A percentile compares a stretch with the other conserved stretches of the same genome.
These are phyloP conservation scores for Furcasterigmium sp. DNA, from an alignment of 2,329 filamentous ascomycete genomes.

Conservation along the genomic window DNA sequence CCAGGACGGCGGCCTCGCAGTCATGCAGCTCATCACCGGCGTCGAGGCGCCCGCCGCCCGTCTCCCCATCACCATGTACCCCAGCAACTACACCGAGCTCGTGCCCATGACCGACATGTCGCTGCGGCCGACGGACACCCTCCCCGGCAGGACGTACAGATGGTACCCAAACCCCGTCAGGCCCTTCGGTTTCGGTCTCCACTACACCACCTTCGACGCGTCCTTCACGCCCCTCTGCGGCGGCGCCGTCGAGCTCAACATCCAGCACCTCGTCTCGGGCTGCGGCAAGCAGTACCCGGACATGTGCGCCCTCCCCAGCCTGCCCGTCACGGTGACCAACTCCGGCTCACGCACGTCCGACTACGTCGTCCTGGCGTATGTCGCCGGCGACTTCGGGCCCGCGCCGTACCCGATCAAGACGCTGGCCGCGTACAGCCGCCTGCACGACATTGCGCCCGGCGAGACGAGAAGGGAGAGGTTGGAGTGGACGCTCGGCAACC, in stretches of 20 bases:
- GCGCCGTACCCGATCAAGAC: conserved; percentile 45
- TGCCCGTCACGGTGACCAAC: conserved; percentile 37
- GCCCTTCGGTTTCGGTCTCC: no score
- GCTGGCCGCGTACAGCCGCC: conserved; percentile 41
- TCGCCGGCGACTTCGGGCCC: conserved; percentile 39
- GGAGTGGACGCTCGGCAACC: background rate
- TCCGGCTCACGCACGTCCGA: conserved; percentile 40
- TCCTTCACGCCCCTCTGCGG: background rate
- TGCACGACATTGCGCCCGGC: conserved; percentile 28
- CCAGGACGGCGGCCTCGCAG: conserved; percentile 49
- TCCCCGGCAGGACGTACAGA: no score
- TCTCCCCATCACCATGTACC: conserved; percentile 51
- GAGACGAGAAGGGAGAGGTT: conserved; percentile 19
- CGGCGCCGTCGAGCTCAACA: background rate
- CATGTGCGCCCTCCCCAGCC: background rate
- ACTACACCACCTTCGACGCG: no score
- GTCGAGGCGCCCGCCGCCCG: conserved; percentile 43
- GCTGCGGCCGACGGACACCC: conserved; percentile 44
- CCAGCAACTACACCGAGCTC: conserved; percentile 39
- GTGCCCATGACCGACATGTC: conserved; percentile 51
- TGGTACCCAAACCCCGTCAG: conserved; percentile 28
- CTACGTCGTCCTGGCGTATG: conserved; percentile 45
- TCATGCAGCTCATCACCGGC: conserved; percentile 49
- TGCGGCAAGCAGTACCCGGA: no score
- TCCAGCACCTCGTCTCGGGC: no score